phyloP scores from a whole-genome alignment of 2,329 filamentous ascomycete genomes.

The Neonectria ditissima region DNA sequence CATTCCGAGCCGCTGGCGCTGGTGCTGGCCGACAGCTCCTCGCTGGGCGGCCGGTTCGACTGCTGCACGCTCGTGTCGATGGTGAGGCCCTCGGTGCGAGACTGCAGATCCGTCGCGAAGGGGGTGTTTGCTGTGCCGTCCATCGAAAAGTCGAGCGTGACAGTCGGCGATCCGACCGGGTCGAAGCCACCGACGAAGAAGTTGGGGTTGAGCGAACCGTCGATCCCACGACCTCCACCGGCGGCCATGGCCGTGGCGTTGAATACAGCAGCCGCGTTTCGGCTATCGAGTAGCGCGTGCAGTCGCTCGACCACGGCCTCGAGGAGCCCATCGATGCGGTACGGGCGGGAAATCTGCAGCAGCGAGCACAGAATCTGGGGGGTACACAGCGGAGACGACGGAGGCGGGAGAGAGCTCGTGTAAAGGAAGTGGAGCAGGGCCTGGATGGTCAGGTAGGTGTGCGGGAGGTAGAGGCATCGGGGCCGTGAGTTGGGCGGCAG shows the following conservation, averaged over 20 bases:
- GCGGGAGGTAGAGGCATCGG: constrained; percentile 90
- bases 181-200: constrained; percentile 67
- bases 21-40: constrained; percentile 62
- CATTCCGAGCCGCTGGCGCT: constrained; percentile 68
- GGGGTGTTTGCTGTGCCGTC: constrained; percentile 47
- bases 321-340: constrained; percentile 90
- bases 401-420: constrained; percentile 85
- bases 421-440: constrained; percentile 94
- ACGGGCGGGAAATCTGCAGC: constrained; percentile 91
- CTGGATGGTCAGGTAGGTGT: constrained; percentile 89
- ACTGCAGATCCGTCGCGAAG: constrained; percentile 47
- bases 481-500: constrained; percentile 76
- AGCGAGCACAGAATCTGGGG: constrained; percentile 96
- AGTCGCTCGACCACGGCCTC: constrained; percentile 93
- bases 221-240: constrained; percentile 87
- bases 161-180: constrained; percentile 51
- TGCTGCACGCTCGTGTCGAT: constrained; percentile 61
- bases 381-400: constrained; percentile 83
- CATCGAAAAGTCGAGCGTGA: constrained; percentile 51
- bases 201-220: constrained; percentile 73
- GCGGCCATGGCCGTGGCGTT: constrained; percentile 99
- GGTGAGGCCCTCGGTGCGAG: constrained; percentile 55
- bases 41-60: constrained; percentile 55
- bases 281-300: constrained; percentile 88
- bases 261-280: constrained; percentile 96